Evolutionary conservation across 2,329 filamentous ascomycete genomes (phyloP), one percentile per base, ranked within the genome.

Genomic region (Colletotrichum plurivorum): DNA sequence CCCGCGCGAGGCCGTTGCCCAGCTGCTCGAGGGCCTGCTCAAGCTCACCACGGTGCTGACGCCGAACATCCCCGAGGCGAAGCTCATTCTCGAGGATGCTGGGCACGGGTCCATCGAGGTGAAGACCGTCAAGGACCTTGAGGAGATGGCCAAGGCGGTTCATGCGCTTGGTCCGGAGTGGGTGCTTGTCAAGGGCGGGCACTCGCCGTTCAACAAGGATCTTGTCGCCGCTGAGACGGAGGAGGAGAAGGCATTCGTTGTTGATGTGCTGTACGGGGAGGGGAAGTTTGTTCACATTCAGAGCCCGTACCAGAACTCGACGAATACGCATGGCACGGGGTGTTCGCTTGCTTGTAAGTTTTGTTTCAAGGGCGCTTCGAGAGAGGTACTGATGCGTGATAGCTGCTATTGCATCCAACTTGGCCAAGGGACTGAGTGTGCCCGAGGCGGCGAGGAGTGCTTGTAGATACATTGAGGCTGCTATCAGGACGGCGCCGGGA

Each of bases 261-360:
- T 97, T 31, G 94, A 98, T 76, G 86, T 98, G 4, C 85, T 97
- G 5, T 89, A 89, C 51, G 92, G 93, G 7, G 80, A 79, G 0
- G 85, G 85, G 0, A 84, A 82, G 0, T 78, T 87, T 0, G 84
- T 89, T 1, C 82, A 89, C 46, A 87, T 97, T 56, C 87, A 94
- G 78, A 93, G 89, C 46, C 84, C 86, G 5, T 98, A 92, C 76
- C 85, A 94, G 71, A 81, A 85, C 10, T 94, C 92, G 9, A 91
- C 85, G 69, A 95, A 95, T 76, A 98, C 95, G 0, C 96, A 99
- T 76, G 96, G 96, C 1, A 98, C 96, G 0, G 96, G 96, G 4
- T 99, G 96, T 77, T 97, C 94, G 10, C 86, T 98, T 69, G 96
- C 96, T 48, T 97, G 91, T 93, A 79, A 83, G 90, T 84, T 36